phyloP scores from a whole-genome alignment of 169 alveolate species.

The Plasmodium knowlesi region DNA sequence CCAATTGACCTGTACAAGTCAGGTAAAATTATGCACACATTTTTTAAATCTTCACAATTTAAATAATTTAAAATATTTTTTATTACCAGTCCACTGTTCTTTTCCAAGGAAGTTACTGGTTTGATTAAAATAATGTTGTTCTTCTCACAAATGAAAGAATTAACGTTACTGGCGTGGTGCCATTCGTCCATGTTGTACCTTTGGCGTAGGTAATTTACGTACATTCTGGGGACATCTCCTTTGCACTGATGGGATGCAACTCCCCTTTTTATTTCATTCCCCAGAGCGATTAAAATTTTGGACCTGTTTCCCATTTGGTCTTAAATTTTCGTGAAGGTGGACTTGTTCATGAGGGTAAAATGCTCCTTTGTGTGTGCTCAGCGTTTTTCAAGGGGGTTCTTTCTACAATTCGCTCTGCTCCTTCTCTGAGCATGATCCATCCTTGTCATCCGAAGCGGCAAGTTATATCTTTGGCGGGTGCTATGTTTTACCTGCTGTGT shows the following conservation, averaged over 20 bases:
- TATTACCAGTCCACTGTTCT: conserved; percentile 8
- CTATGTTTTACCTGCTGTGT: neutral
- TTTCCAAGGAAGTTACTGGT: conserved; percentile 21
- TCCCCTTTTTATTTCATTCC: conserved; percentile 51
- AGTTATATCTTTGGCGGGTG: neutral
- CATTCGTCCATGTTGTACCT: conserved; percentile 61
- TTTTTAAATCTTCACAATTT: conserved; percentile 31
- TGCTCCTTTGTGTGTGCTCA: neutral
- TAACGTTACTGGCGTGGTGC: conserved; percentile 48
- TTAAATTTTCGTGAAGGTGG: neutral
- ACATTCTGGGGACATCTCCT: conserved; percentile 56
- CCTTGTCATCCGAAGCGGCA: neutral
- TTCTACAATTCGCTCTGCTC: neutral
- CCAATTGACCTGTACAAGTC: conserved; percentile 67
- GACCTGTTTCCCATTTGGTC: neutral
- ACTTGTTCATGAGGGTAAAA: neutral
- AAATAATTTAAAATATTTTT: conserved; percentile 59
- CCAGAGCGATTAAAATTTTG: conserved; percentile 34
- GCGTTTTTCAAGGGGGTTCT: neutral
- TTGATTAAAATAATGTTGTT: conserved; percentile 34
- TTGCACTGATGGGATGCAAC: neutral
- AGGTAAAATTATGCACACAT: conserved; percentile 61
- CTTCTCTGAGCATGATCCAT: neutral
- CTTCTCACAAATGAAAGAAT: conserved; percentile 32
- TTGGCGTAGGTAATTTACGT: conserved; percentile 11